phyloP scores from a whole-genome alignment of 2,329 filamentous ascomycete genomes.

The Aspergillus sp. region DNA sequence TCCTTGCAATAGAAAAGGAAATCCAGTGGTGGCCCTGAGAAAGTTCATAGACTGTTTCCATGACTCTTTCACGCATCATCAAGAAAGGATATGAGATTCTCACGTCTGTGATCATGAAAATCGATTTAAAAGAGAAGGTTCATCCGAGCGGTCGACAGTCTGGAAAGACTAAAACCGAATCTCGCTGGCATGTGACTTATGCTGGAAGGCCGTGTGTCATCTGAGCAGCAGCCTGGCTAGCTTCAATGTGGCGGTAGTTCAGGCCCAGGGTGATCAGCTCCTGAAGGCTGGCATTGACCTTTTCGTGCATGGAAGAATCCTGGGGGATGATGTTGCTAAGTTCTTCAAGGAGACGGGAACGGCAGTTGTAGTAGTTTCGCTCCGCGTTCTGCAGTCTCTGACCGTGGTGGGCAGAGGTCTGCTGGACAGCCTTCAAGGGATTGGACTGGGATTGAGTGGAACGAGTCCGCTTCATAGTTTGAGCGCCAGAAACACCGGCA shows the following conservation, averaged over 20 bases:
- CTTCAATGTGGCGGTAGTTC: slow-evolving; percentile 44
- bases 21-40: slow-evolving; percentile 3
- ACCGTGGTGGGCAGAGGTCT: slow-evolving; percentile 33
- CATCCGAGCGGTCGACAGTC: slow-evolving; percentile 1
- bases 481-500: slow-evolving; percentile 35
- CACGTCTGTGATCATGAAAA: slow-evolving; percentile 12
- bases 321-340: slow-evolving; percentile 40
- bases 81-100: not conserved
- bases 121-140: slow-evolving; percentile 4
- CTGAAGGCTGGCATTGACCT: slow-evolving; percentile 46
- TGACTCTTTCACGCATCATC: slow-evolving; percentile 5
- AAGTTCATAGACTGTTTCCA: slow-evolving; percentile 12
- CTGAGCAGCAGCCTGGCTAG: slow-evolving; percentile 39
- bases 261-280: slow-evolving; percentile 44
- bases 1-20: slow-evolving; percentile 2
- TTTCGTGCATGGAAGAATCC: slow-evolving; percentile 43
- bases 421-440: slow-evolving; percentile 33
- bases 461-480: slow-evolving; percentile 44
- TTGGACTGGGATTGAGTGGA: slow-evolving; percentile 39
- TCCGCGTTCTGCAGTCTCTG: slow-evolving; percentile 45
- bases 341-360: slow-evolving; percentile 39
- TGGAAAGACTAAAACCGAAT: not conserved
- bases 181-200: slow-evolving; percentile 22
- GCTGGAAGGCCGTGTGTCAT: slow-evolving; percentile 34
- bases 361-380: slow-evolving; percentile 43